Evolutionary conservation across 2,329 filamentous ascomycete genomes (phyloP).

Genomic region (Fusarium sterilihyphosum): DNA sequence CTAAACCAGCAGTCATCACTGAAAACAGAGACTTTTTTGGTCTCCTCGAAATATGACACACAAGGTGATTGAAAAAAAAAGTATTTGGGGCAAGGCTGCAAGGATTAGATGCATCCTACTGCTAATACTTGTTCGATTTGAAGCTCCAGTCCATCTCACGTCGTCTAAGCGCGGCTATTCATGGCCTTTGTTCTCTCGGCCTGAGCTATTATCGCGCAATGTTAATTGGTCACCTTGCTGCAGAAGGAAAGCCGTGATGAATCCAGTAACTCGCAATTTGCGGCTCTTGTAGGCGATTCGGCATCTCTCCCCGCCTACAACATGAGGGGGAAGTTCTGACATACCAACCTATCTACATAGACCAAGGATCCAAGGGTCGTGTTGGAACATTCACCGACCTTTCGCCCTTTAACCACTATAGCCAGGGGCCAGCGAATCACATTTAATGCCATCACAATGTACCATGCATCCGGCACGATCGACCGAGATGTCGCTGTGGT

Average conservation of each 20-base stretch:
- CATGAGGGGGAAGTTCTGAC: not conserved
- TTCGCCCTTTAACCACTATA: not conserved
- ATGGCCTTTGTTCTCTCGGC: slow-evolving; percentile 9
- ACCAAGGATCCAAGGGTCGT: slow-evolving; percentile 2
- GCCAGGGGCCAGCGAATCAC: slow-evolving; percentile 1
- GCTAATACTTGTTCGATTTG: slow-evolving; percentile 36
- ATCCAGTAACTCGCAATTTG: not conserved
- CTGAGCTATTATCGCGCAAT: not conserved
- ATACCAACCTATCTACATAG: not conserved
- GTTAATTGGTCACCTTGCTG: not conserved
- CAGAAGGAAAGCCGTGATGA: not conserved
- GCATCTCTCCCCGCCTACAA: not conserved
- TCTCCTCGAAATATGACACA: slow-evolving; percentile 31
- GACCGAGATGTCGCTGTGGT: not conserved
- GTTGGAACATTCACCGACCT: slow-evolving; percentile 6
- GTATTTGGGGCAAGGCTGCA: slow-evolving; percentile 22
- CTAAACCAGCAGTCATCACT: not conserved
- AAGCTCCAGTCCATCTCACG: not conserved
- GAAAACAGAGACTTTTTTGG: slow-evolving; percentile 2
- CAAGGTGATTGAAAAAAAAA: slow-evolving; percentile 12
- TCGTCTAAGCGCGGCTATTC: slow-evolving; percentile 27
- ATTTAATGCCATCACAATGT: slow-evolving; percentile 4
- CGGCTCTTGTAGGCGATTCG: not conserved
- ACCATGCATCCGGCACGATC: not conserved
- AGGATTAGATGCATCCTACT: slow-evolving; percentile 30